A percentile compares a stretch with the other conserved stretches of the same genome.
Evolutionary conservation across 2,329 filamentous ascomycete species (phyloP).

Genomic region (Diplodia intermedia): DNA sequence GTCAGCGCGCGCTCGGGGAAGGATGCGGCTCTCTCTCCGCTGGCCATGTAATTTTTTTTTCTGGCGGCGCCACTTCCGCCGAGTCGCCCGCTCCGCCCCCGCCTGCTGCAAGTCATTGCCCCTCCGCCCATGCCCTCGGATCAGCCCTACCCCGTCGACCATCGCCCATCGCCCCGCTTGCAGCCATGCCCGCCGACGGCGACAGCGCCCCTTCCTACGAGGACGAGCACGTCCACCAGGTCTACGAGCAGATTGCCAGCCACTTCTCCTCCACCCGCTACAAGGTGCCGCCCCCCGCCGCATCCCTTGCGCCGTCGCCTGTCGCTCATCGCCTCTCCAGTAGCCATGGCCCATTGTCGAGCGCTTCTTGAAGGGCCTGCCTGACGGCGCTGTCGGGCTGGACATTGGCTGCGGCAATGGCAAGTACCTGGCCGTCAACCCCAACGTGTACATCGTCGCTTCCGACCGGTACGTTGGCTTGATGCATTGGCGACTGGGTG

Average conservation of each 20-base stretch:
- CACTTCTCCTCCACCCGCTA: constrained; percentile 83
- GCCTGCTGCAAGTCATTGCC: constrained; percentile 7
- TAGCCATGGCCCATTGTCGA: constrained; percentile 92
- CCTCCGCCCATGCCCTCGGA: constrained; percentile 3
- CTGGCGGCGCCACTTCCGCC: constrained; percentile 21
- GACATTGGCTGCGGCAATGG: constrained; percentile 97
- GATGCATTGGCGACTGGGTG: neutral
- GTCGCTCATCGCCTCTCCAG: constrained; percentile 30
- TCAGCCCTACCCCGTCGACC: neutral
- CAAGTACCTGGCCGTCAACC: constrained; percentile 87
- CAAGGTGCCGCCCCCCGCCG: constrained; percentile 57
- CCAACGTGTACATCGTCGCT: constrained; percentile 77
- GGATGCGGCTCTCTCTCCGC: constrained; percentile 22
- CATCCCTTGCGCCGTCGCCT: neutral
- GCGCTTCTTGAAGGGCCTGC: constrained; percentile 71
- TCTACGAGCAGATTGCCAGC: constrained; percentile 86
- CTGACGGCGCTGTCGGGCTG: constrained; percentile 77
- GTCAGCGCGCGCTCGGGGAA: constrained; percentile 14
- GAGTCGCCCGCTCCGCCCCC: neutral
- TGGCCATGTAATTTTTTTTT: neutral
- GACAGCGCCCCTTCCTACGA: constrained; percentile 67
- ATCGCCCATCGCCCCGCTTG: neutral
- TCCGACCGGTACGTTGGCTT: constrained; percentile 66
- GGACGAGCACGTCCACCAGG: constrained; percentile 82
- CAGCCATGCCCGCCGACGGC: neutral